Evolutionary conservation across 2,329 filamentous ascomycete species (phyloP).

Genomic region (Talaromyces sp.): DNA sequence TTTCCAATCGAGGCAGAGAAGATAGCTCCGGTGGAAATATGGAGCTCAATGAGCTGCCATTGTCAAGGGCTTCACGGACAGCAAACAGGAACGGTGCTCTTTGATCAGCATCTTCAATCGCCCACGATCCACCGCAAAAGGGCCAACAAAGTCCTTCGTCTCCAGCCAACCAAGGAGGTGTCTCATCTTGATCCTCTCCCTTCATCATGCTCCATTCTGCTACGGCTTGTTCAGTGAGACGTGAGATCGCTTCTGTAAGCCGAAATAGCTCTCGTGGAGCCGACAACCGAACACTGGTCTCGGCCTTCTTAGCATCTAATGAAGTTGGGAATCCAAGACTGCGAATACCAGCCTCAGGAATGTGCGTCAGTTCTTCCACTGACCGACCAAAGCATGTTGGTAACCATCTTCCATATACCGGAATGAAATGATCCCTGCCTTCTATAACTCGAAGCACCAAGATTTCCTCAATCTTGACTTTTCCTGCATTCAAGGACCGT

Average conservation of each 20-base stretch:
- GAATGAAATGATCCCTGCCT: slow-evolving; percentile 88
- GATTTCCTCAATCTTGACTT: slow-evolving; percentile 69
- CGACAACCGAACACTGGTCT: slow-evolving; percentile 56
- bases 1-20: slow-evolving; percentile 65
- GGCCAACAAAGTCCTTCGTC: slow-evolving; percentile 51
- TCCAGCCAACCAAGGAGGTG: slow-evolving; percentile 51
- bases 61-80: slow-evolving; percentile 65
- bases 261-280: slow-evolving; percentile 85
- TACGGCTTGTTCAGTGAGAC: slow-evolving; percentile 53
- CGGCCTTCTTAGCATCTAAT: slow-evolving; percentile 28
- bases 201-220: slow-evolving; percentile 60
- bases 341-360: slow-evolving; percentile 73
- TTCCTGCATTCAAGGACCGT: slow-evolving; percentile 65
- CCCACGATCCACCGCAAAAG: slow-evolving; percentile 51
- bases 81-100: slow-evolving; percentile 42
- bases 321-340: slow-evolving; percentile 47
- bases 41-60: slow-evolving; percentile 56
- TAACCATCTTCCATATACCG: slow-evolving; percentile 71
- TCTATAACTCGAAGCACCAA: slow-evolving; percentile 76
- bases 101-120: slow-evolving; percentile 34
- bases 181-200: slow-evolving; percentile 28
- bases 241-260: slow-evolving; percentile 73
- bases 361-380: slow-evolving; percentile 78
- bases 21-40: slow-evolving; percentile 60
- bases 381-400: slow-evolving; percentile 78